These are phyloP conservation scores for Mortierella sp. DNA, from an alignment of 371 early-diverging fungal genomes.

Conservation along the genomic window DNA sequence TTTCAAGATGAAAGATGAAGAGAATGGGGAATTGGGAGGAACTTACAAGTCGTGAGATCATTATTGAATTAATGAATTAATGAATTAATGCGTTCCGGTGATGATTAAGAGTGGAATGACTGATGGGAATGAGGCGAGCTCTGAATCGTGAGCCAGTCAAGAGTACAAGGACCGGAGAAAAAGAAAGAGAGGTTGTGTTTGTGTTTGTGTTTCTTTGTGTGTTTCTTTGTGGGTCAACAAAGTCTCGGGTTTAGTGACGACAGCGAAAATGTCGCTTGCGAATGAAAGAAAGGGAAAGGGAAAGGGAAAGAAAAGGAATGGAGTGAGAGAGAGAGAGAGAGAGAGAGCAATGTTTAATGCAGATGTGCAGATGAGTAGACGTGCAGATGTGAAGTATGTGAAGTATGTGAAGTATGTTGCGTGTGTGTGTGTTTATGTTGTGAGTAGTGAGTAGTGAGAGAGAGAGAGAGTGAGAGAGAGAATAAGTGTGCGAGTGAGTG, in stretches of 20 bases:
- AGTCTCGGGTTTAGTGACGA: background rate
- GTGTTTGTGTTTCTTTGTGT: background rate
- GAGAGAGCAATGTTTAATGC: background rate
- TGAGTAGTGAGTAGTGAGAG: background rate
- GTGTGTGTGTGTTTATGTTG: too few species aligned
- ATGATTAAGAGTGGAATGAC: too few species aligned
- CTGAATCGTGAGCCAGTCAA: background rate
- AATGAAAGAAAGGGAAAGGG: constrained; percentile 3
- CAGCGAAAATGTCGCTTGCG: background rate
- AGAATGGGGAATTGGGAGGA: background rate
- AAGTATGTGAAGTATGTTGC: background rate
- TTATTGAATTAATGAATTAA: constrained; percentile 4
- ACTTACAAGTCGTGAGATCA: constrained; percentile 51
- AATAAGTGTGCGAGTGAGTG: background rate
- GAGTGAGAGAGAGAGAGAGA: background rate
- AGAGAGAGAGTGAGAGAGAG: constrained; percentile 5
- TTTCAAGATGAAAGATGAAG: too few species aligned
- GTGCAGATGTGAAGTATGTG: background rate
- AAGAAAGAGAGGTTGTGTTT: background rate
- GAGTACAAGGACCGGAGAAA: background rate
- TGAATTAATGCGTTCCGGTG: background rate
- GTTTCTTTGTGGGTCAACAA: background rate
- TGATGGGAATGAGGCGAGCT: background rate
- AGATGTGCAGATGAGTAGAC: background rate
- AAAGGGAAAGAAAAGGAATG: constrained; percentile 7